A percentile compares a stretch with the other conserved stretches of the same genome.
Conservation (phyloP, 2,329 filamentous ascomycete genomes). For the Cladosporium oxysporum region DNA sequence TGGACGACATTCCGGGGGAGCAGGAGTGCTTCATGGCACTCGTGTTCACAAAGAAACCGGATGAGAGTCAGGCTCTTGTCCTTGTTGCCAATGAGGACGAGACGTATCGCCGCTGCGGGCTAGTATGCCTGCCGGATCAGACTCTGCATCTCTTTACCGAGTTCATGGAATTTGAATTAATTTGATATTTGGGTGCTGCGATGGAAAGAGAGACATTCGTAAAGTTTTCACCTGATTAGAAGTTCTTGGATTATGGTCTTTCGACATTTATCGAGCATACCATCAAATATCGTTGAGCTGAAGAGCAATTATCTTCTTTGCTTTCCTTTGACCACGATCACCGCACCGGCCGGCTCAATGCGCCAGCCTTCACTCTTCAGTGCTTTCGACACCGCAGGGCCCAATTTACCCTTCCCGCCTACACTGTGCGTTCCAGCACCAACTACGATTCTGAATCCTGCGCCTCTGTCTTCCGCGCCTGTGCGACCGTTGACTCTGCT, state of each 20-base stretch:
- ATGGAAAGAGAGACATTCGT: neutral
- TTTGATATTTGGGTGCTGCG: neutral
- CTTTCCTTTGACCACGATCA: constrained; percentile 67
- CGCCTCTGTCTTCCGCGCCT: constrained; percentile 47
- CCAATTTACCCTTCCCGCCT: constrained; percentile 72
- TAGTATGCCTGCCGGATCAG: neutral
- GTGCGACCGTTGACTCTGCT: constrained; percentile 52
- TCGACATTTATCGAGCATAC: neutral
- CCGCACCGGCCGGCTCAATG: constrained; percentile 70
- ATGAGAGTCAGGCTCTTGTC: constrained; percentile 12
- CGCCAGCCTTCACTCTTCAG: constrained; percentile 82
- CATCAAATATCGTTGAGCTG: neutral
- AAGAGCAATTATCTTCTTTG: neutral
- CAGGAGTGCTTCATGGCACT: constrained; percentile 8
- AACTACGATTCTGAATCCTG: constrained; percentile 74
- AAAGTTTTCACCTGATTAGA: neutral
- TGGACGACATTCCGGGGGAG: neutral
- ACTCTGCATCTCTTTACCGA: neutral
- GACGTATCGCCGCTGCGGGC: neutral
- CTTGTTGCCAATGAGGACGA: neutral
- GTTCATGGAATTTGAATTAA: neutral
- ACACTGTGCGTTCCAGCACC: constrained; percentile 77
- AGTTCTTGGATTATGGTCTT: neutral
- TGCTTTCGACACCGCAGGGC: constrained; percentile 76
- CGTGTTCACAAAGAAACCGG: neutral